Evolutionary conservation across 352 stramenopile genomes (phyloP).

Genomic region (Pythium diclinum): DNA sequence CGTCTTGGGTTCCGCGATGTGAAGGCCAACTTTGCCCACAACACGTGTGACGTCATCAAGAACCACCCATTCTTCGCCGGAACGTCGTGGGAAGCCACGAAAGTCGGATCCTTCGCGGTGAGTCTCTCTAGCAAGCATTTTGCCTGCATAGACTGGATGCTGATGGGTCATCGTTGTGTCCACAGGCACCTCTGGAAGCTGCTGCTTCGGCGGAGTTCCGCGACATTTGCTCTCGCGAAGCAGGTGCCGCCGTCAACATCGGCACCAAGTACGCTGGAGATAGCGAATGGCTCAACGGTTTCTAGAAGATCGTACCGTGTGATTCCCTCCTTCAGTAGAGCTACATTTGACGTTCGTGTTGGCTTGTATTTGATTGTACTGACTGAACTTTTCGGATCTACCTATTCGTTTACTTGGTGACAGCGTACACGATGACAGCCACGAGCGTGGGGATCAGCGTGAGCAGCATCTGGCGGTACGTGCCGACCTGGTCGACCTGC

Average conservation of each 20-base stretch:
- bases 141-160: no score
- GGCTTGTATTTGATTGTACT: not conserved
- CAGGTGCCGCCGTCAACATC: constrained; percentile 62
- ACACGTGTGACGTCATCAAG: constrained; percentile 70
- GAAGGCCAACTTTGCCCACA: constrained; percentile 37
- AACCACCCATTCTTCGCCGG: constrained; percentile 82
- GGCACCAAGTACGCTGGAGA: constrained; percentile 68
- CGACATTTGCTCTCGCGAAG: constrained; percentile 55
- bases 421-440: constrained; percentile 48
- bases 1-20: constrained; percentile 59
- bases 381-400: not conserved
- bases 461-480: constrained; percentile 55
- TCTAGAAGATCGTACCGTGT: constrained; percentile 42
- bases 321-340: constrained; percentile 9
- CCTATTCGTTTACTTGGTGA: constrained; percentile 36
- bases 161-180: no score
- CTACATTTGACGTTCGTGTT: constrained; percentile 12
- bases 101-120: constrained; percentile 78
- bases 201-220: constrained; percentile 70
- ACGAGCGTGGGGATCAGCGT: constrained; percentile 54
- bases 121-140: no score
- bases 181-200: constrained; percentile 67
- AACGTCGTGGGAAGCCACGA: constrained; percentile 79
- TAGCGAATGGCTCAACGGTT: constrained; percentile 71
- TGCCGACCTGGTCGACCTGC: constrained; percentile 49